Conservation (phyloP, 202 grass and related monocot genomes). For the Setaria italica region DNA sequence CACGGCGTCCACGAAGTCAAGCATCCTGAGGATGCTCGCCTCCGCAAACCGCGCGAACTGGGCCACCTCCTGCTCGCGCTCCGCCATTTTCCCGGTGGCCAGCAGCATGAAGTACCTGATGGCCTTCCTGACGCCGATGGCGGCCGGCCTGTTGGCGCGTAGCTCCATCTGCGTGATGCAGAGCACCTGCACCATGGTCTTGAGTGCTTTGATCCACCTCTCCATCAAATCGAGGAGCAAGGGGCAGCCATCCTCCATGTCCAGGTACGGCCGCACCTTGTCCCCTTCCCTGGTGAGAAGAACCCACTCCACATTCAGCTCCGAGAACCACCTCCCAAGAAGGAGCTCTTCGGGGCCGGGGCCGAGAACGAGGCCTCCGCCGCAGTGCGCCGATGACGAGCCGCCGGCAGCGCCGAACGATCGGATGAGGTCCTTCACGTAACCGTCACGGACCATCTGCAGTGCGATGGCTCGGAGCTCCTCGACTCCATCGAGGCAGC, state of each 20-base stretch:
- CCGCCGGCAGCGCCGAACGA: background rate
- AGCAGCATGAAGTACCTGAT: background rate
- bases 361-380: no score
- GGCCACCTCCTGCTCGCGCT: background rate
- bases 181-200: constrained; percentile 36
- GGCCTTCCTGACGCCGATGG: background rate
- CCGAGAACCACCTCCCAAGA: constrained; percentile 12
- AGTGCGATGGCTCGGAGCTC: constrained; percentile 16
- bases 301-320: constrained; percentile 38
- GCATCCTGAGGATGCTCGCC: constrained; percentile 31
- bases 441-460: constrained; percentile 34
- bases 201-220: constrained; percentile 34
- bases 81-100: background rate
- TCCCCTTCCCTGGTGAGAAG: background rate
- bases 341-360: background rate
- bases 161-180: constrained; percentile 20
- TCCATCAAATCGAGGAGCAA: constrained; percentile 23
- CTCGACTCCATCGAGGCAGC: background rate
- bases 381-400: background rate
- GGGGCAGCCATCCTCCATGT: background rate
- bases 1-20: constrained; percentile 17
- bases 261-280: background rate
- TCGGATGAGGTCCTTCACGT: constrained; percentile 6
- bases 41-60: constrained; percentile 9
- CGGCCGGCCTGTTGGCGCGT: background rate